Evolutionary conservation across 352 stramenopile genomes (phyloP).

Genomic region (Phytophthora tubulina): DNA sequence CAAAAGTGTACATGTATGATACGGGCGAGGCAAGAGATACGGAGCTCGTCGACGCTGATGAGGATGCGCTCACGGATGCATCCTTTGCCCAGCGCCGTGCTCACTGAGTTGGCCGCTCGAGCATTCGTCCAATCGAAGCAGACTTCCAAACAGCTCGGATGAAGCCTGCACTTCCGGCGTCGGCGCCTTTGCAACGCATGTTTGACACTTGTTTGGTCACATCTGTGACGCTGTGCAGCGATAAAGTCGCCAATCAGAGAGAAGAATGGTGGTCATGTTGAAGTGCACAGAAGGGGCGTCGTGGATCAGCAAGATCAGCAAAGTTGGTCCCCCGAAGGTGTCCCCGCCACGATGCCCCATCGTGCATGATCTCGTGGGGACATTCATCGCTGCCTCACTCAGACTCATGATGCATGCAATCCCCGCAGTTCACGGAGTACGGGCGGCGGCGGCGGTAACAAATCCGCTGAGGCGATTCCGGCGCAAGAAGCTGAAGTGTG

Average conservation of each 20-base stretch:
- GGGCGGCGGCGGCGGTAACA: background rate
- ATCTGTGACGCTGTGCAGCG: constrained; percentile 7
- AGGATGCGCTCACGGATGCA: constrained; percentile 17
- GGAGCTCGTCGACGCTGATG: constrained; percentile 23
- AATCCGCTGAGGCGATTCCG: constrained; percentile 1
- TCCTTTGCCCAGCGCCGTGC: constrained; percentile 14
- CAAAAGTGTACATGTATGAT: background rate
- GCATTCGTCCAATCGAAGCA: constrained; percentile 22
- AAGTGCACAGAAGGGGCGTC: constrained; percentile 28
- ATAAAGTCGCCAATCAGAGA: background rate
- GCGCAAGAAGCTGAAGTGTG: constrained; percentile 15
- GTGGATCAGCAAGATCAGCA: constrained; percentile 1
- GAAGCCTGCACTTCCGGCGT: constrained; percentile 14
- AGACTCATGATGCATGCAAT: background rate
- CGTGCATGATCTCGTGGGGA: background rate
- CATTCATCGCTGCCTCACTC: background rate
- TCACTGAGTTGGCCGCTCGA: constrained; percentile 12
- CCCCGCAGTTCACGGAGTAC: too few species aligned
- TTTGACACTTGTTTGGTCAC: background rate
- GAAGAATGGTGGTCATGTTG: constrained; percentile 19
- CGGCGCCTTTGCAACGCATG: constrained; percentile 6
- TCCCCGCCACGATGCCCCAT: background rate
- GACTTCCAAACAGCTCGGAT: constrained; percentile 25
- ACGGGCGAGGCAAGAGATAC: constrained; percentile 20
- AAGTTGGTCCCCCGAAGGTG: background rate